Conservation (phyloP, 2,329 filamentous ascomycete genomes). For the Cytospora chrysosperma region DNA sequence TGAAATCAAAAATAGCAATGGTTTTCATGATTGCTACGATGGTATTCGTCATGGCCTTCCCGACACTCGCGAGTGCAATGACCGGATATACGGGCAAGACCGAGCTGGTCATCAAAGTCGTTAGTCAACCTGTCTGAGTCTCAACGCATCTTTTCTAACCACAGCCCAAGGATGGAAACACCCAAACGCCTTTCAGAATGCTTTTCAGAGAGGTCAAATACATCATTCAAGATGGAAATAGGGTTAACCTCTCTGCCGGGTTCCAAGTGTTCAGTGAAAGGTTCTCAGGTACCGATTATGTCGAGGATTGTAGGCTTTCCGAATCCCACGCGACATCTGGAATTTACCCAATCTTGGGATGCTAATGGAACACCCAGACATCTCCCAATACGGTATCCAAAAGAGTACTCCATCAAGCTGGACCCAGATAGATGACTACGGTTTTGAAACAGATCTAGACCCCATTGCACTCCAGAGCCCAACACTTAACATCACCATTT, state of each 20-base stretch:
- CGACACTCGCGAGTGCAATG: conserved; percentile 32
- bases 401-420: not conserved
- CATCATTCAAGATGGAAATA: conserved; percentile 5
- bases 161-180: not conserved
- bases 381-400: not conserved
- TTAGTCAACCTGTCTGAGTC: not conserved
- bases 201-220: not conserved
- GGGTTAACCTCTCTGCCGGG: not conserved
- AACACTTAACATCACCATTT: conserved; percentile 1
- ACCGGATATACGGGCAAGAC: conserved; percentile 31
- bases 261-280: not conserved
- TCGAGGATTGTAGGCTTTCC: not conserved
- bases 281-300: too few species aligned
- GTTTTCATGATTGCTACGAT: conserved; percentile 29
- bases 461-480: not conserved
- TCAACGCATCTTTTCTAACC: not conserved
- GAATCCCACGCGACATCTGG: too few species aligned
- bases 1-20: conserved; percentile 29
- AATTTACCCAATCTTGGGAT: not conserved
- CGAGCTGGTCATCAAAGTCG: conserved; percentile 26
- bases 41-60: conserved; percentile 31
- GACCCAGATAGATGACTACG: not conserved
- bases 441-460: too few species aligned
- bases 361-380: not conserved
- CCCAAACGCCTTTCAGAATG: not conserved